Evolutionary conservation across 331 rosid genomes (phyloP), one percentile per base, ranked within the genome.

Genomic region (Phaseolus coccineus): DNA sequence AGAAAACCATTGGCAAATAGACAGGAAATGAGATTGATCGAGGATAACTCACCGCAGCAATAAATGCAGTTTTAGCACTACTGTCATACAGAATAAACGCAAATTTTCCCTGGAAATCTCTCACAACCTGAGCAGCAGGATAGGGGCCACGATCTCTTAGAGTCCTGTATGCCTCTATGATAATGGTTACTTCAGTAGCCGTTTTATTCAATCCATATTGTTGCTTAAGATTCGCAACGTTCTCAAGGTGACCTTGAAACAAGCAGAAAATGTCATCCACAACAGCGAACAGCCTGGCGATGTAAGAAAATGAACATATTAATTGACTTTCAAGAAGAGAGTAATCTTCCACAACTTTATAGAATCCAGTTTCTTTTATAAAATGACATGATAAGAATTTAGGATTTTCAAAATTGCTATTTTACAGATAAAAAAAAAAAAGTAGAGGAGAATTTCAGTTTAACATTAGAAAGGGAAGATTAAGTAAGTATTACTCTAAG

Each of bases 231-330:
- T 76, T 75, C 24, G 96, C 96, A 35, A 96, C 86, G 69, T 96
- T 96, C 69, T 88, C 91, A 79, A 93, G 84, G 84, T 96, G 97
- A 80, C 99, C 99, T 88, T 90, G 91, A 84, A 96, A 96, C 87
- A 96, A 73, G 91, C 99, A 96, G 94, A 96, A 96, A 77, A 96
- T 90, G 83, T 93, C 98, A 69, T 96, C 98, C 96, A 96, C 99
- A 52, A 93, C 99, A 19, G 93, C 97, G 78, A 96, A 96, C 79
- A 93, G 83, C 88, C 99, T 93, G 76, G 35, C 66, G 81, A 79
- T 24, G 70, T 22, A 22, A 63, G 24, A 74, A 22, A 52, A 69
- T 24, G 33, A 44, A 50, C 30, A 67, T 55, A 66, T 61, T 62
- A 63, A 44, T 42, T 57, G 3, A 28, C 16, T 73, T 61, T 15